Evolutionary conservation across 2,329 filamentous ascomycete genomes (phyloP).

Genomic region (Capronia americana): DNA sequence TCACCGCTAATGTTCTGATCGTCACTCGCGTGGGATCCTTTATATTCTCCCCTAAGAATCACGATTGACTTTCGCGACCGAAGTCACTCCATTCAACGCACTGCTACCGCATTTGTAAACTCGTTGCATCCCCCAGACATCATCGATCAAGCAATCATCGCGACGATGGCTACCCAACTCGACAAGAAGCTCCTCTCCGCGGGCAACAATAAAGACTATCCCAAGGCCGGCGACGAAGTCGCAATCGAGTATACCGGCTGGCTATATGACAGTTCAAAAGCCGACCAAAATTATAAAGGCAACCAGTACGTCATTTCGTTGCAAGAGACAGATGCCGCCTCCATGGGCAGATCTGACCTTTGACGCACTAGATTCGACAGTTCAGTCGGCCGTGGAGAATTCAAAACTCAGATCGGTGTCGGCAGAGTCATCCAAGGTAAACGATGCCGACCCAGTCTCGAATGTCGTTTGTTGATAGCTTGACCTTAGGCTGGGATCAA

Average conservation of each 20-base stretch:
- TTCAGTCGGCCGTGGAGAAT: constrained; percentile 77
- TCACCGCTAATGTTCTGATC: background rate
- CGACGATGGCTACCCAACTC: constrained; percentile 52
- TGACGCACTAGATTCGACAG: constrained; percentile 76
- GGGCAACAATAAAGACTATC: constrained; percentile 68
- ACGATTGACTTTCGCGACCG: background rate
- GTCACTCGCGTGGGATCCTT: background rate
- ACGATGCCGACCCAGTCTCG: constrained; percentile 34
- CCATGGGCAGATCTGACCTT: constrained; percentile 8
- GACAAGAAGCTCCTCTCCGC: constrained; percentile 65
- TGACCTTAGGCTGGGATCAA: constrained; percentile 76
- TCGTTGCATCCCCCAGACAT: background rate
- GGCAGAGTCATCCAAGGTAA: constrained; percentile 86
- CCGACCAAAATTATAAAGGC: constrained; percentile 55
- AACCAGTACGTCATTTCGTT: constrained; percentile 64
- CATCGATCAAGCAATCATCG: background rate
- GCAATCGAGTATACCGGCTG: constrained; percentile 91
- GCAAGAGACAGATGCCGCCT: background rate
- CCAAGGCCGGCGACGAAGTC: constrained; percentile 73
- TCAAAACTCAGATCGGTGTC: constrained; percentile 78
- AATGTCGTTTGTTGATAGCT: constrained; percentile 35
- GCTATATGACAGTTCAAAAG: constrained; percentile 70
- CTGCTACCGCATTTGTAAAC: background rate
- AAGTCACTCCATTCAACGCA: constrained; percentile 3
- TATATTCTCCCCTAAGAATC: background rate